Base-by-base conservation (phyloP, 2,329 filamentous ascomycete species). In the Claviceps capensis region DNA sequence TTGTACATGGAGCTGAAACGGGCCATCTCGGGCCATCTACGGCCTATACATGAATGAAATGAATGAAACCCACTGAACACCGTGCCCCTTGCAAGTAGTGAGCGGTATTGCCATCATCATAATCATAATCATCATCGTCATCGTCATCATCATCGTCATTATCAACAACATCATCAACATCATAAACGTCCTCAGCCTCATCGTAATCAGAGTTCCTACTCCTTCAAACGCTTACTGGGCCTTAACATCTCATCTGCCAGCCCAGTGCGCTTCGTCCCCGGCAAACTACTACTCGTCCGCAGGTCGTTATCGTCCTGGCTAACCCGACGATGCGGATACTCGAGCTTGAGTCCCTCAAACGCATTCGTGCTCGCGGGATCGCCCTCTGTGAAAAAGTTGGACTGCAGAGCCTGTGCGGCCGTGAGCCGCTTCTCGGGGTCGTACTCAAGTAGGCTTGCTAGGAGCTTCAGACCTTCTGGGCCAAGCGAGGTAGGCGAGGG, bases 241-340 rank as follows among this genome's bases (percentile, higher is more conserved):
- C 81, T 68, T 45, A 82, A 72, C n/a, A 94, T 63, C 17, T 96
- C 91, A 62, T 97, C 91, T 0, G 85, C 86, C 42, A 95, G 63
- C 0, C 86, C 91, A 57, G 85, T 91, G 54, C 90, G 75, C 71
- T 97, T 97, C 0, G 90, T 95, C 0, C 91, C 93, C 0, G 91
- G 88, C 38, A 96, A 68, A 65, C 88, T 95, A 65, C 88, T 95
- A 44, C 84, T 83, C 0, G 87, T 90, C n/a, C 88, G 77, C 52
- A 97, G 96, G 67, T 97, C 93, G 60, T 95, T 95, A 64, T 96
- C 89, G 62, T 98, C 93, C 61, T 94, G 85, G 60, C 86, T 95
- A 42, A 98, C 90, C 48, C 91, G 80, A 7, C 93, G 78, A 62
- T 89, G 83, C 0, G 93, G 93, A 66, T 98, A 98, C 62, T 93